Percentiles rank a stretch among this genome's conserved stretches.
Evolutionary conservation across 225 moss, liverwort and hornwort species (phyloP).

Genomic region (Pleurozium schreberi): DNA sequence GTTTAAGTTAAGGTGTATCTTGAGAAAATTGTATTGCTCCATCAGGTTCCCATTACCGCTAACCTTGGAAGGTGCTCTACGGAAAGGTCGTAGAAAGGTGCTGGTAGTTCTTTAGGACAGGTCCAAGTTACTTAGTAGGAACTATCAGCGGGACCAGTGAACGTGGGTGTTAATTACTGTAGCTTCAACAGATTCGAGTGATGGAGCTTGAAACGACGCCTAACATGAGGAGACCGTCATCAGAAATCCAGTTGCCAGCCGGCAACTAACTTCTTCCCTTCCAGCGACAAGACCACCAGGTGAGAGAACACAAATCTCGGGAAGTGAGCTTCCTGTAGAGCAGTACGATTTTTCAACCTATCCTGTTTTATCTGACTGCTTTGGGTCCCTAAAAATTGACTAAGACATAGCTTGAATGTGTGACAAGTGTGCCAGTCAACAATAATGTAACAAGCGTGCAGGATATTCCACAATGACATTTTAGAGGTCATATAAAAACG

Average conservation of each 20-base stretch:
- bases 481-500: not conserved
- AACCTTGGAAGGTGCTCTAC: not conserved
- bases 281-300: not conserved
- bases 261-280: slow-evolving; percentile 16
- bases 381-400: not conserved
- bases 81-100: not conserved
- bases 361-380: not conserved
- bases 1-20: not conserved
- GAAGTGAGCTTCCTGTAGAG: not conserved
- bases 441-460: not conserved
- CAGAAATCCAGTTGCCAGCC: slow-evolving; percentile 17
- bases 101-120: not conserved
- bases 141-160: not conserved
- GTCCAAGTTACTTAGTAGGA: not conserved
- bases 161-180: not conserved
- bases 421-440: not conserved
- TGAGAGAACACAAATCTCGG: not conserved
- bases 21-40: not conserved
- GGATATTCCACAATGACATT: not conserved
- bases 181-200: not conserved
- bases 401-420: not conserved
- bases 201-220: slow-evolving; percentile 2
- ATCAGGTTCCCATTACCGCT: not conserved
- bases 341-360: not conserved
- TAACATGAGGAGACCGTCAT: not conserved